Evolutionary conservation across 2,329 filamentous ascomycete genomes (phyloP).

Genomic region (Aulographum hederae): DNA sequence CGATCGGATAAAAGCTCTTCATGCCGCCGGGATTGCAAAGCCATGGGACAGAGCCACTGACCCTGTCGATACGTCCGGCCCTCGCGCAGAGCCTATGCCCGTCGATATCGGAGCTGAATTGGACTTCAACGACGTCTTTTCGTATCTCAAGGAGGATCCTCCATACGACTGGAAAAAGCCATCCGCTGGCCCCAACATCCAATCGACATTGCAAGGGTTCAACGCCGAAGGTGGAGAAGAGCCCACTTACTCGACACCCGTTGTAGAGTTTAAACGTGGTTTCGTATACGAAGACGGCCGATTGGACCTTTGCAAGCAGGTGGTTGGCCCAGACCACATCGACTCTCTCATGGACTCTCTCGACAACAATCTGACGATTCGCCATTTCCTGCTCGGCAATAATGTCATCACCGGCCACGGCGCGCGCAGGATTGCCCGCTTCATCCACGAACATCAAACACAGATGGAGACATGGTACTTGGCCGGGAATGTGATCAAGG

Average conservation of each 20-base stretch:
- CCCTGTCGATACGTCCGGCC: no score
- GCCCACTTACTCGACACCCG: slow-evolving; percentile 15
- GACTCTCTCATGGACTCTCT: slow-evolving; percentile 30
- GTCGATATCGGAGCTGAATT: slow-evolving; percentile 15
- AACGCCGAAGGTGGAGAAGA: slow-evolving; percentile 12
- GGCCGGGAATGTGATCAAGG: slow-evolving; percentile 35
- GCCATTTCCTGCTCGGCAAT: slow-evolving; percentile 35
- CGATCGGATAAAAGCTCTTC: no score
- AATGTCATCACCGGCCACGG: slow-evolving; percentile 34
- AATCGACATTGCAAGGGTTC: slow-evolving; percentile 4
- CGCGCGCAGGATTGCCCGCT: slow-evolving; percentile 26
- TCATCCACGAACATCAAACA: slow-evolving; percentile 25
- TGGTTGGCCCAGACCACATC: slow-evolving; percentile 33
- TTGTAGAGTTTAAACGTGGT: slow-evolving; percentile 20
- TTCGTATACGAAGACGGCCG: slow-evolving; percentile 32
- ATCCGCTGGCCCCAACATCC: slow-evolving; percentile 6
- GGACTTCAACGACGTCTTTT: slow-evolving; percentile 18
- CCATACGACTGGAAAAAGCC: slow-evolving; percentile 7
- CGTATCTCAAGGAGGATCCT: slow-evolving; percentile 13
- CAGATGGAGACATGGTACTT: slow-evolving; percentile 38
- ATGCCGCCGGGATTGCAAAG: no score
- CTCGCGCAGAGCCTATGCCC: slow-evolving; percentile 18
- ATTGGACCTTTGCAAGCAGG: slow-evolving; percentile 38
- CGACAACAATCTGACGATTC: slow-evolving; percentile 27
- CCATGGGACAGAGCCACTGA: no score